Conservation (phyloP, 805 yeast species). For the Yarrowia bubula region DNA sequence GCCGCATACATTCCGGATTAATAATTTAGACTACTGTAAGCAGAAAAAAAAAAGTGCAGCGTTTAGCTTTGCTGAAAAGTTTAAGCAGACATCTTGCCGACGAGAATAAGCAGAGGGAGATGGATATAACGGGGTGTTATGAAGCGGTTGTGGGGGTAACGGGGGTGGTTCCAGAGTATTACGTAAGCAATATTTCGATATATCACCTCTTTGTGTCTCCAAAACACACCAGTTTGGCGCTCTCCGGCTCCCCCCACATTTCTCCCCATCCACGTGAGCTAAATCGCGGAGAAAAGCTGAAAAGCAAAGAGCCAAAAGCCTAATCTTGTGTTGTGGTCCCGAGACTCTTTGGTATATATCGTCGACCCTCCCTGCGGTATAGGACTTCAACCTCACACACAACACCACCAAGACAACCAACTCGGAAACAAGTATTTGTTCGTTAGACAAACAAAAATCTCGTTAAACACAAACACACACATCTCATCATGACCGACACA, state of each 20-base stretch:
- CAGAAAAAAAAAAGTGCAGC: background rate
- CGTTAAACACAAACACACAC: background rate
- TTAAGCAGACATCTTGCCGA: constrained; percentile 12
- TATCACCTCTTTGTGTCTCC: background rate
- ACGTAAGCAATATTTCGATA: background rate
- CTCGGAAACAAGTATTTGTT: too few species aligned
- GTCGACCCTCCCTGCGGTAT: background rate
- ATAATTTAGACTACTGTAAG: background rate
- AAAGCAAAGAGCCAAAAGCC: background rate
- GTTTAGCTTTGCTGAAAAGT: background rate
- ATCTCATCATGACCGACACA: constrained; percentile 14
- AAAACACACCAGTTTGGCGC: background rate
- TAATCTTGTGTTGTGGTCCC: constrained; percentile 4
- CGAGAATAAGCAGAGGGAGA: background rate
- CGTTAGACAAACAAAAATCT: too few species aligned
- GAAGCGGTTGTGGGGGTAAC: too few species aligned
- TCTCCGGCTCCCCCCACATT: background rate
- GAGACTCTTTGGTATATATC: constrained; percentile 17
- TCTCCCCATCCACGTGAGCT: constrained; percentile 23
- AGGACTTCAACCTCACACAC: background rate
- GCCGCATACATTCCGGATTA: constrained; percentile 17
- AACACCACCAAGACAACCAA: background rate
- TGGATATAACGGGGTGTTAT: too few species aligned
- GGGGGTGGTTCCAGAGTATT: too few species aligned
- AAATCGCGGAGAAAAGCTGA: constrained; percentile 16